Percentiles rank a stretch among this genome's conserved stretches.
Conservation (phyloP, 768 basidiomycete genomes). For the Hemileccinum impolitum region DNA sequence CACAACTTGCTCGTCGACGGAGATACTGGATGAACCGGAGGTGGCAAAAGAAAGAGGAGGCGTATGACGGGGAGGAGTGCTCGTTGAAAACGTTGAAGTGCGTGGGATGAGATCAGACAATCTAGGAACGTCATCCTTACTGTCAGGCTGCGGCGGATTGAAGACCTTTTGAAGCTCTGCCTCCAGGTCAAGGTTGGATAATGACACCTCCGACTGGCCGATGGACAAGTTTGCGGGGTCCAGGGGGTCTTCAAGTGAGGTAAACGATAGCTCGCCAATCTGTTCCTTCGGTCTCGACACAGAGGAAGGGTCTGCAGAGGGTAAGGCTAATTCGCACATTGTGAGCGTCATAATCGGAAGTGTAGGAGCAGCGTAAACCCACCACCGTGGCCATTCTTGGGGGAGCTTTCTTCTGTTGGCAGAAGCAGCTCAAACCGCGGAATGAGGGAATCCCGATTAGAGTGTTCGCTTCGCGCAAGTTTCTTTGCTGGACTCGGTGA, state of each 20-base stretch:
- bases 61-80: slow-evolving; percentile 24
- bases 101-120: slow-evolving; percentile 26
- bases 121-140: slow-evolving; percentile 14
- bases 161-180: slow-evolving; percentile 27
- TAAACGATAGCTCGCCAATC: slow-evolving; percentile 22
- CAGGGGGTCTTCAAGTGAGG: slow-evolving; percentile 28
- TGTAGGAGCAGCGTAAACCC: slow-evolving; percentile 2
- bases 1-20: slow-evolving; percentile 7
- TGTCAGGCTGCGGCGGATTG: slow-evolving; percentile 9
- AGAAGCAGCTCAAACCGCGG: slow-evolving; percentile 32
- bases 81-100: slow-evolving; percentile 23
- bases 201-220: slow-evolving; percentile 36
- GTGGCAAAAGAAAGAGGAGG: slow-evolving; percentile 19
- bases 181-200: slow-evolving; percentile 32
- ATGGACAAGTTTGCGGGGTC: slow-evolving; percentile 33
- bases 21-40: slow-evolving; percentile 16
- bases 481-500: slow-evolving; percentile 46
- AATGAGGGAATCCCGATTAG: slow-evolving; percentile 30
- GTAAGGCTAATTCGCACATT: slow-evolving; percentile 5
- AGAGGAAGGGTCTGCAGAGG: slow-evolving; percentile 22
- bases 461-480: slow-evolving; percentile 11
- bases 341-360: background rate
- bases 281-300: slow-evolving; percentile 25
- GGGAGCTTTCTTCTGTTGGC: slow-evolving; percentile 19
- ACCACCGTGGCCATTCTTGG: slow-evolving; percentile 16